A percentile compares a stretch with the other conserved stretches of the same genome.
Conservation (phyloP, 805 yeast genomes). For the Saturnispora bothae region DNA sequence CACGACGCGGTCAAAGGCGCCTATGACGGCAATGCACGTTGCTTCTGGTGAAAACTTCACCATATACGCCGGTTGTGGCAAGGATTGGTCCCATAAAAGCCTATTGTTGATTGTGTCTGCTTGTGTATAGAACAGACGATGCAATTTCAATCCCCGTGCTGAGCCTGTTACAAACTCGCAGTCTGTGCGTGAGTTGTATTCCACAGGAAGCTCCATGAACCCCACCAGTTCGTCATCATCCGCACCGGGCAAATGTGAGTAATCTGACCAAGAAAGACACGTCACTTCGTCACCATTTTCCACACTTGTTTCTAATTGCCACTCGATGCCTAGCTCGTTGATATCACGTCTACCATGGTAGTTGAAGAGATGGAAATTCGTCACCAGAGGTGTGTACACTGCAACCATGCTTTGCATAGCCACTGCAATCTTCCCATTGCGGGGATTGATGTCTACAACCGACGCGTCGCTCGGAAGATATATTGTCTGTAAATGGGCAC, state of each 20-base stretch:
- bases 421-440: conserved; percentile 54
- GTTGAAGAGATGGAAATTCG: conserved; percentile 29
- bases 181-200: conserved; percentile 27
- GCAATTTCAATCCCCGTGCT: conserved; percentile 37
- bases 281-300: conserved; percentile 17
- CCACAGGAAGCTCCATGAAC: conserved; percentile 25
- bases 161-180: conserved; percentile 58
- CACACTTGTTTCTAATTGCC: conserved; percentile 23
- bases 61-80: conserved; percentile 50
- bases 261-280: conserved; percentile 28
- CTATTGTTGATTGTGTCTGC: conserved; percentile 15
- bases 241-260: conserved; percentile 21
- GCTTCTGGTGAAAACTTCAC: conserved; percentile 60
- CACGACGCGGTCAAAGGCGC: conserved; percentile 52
- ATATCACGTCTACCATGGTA: conserved; percentile 26
- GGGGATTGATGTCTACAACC: conserved; percentile 52
- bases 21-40: conserved; percentile 52
- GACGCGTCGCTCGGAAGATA: conserved; percentile 57
- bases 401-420: conserved; percentile 34
- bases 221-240: conserved; percentile 20
- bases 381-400: conserved; percentile 48
- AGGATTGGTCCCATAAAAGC: conserved; percentile 37
- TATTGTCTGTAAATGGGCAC: conserved; percentile 60
- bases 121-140: conserved; percentile 32
- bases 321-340: conserved; percentile 23